Evolutionary conservation across 2,329 filamentous ascomycete species (phyloP), one percentile per base, ranked within the genome.

Genomic region (Lecanicillium sp.): DNA sequence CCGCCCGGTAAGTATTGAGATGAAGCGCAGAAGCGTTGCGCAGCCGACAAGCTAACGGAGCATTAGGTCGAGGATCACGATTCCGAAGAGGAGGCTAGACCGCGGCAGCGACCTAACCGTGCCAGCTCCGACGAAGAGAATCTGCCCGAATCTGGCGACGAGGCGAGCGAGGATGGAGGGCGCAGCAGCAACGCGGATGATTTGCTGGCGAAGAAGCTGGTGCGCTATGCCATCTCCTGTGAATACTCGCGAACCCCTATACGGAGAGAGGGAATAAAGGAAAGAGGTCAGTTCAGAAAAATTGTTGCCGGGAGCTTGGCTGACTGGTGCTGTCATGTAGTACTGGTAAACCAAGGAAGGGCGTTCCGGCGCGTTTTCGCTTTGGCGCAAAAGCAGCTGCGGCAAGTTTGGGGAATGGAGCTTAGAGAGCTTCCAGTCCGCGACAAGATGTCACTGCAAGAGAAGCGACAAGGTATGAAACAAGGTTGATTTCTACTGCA

Each of bases 341-440:
- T 94, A 1, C 76, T 95, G 9, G 85, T 84, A 14, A 72, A 79
- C 33, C 74, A 81, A 8, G 66, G 77, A 6, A 71, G 82, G 22
- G 68, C 79, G 27, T 97, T 96, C 58, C 88, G 79, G 55, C 59
- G 64, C 11, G 78, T 96, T 4, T 96, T 95, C 53, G 74, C 76
- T 1, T 68, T 74, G 29, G 87, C 90, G 30, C 90, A 98, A 58
- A 61, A 67, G 25, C 75, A 84, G 48, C 66, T 98, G 28, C 68
- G 72, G 34, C 64, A 65, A 2, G 72, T 81, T 1, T 97, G 95
- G 61, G 92, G 92, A n/a, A 95, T 97, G 88, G 75, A 89, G 57
- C 75, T 98, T 71, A 71, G 78, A 4, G 89, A 96, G 61, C 69
- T 97, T 36, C 88, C 92, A 0, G 69, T 74, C 2, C 77, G 75